Percentiles rank a stretch among this genome's conserved stretches.
phyloP scores from a whole-genome alignment of 163 green algal species.

The Botryococcus braunii region DNA sequence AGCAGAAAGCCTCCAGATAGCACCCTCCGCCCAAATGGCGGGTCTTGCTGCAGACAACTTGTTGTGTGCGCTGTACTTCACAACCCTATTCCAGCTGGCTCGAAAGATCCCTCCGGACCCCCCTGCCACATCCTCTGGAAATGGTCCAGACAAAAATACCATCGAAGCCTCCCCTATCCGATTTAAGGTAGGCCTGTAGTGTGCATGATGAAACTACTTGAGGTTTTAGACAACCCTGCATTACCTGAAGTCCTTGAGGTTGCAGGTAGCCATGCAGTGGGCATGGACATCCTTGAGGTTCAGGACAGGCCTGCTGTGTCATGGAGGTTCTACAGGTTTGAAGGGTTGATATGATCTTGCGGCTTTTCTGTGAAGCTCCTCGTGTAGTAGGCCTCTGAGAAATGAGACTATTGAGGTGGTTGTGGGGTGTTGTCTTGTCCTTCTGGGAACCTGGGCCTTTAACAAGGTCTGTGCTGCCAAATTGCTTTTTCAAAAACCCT shows the following conservation, averaged over 20 bases:
- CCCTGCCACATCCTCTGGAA: neutral
- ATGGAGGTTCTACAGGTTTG: no score
- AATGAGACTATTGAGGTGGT: no score
- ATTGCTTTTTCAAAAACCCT: no score
- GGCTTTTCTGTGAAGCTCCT: no score
- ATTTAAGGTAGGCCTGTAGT: neutral
- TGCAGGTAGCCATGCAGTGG: neutral
- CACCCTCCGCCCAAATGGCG: slow-evolving; percentile 42
- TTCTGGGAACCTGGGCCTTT: no score
- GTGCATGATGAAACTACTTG: neutral
- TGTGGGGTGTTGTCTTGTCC: no score
- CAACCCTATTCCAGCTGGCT: slow-evolving; percentile 71
- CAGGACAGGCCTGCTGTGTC: no score
- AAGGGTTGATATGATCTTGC: no score
- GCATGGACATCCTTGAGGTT: no score
- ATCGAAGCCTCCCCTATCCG: neutral
- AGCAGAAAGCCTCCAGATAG: slow-evolving; percentile 51
- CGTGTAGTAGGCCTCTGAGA: no score
- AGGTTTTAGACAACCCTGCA: neutral
- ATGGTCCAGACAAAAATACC: neutral
- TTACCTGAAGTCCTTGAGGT: neutral
- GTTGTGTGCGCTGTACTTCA: slow-evolving; percentile 79
- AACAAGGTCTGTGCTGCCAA: no score
- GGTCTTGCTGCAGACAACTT: slow-evolving; percentile 89
- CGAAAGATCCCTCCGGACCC: slow-evolving; percentile 47